Base-by-base conservation (phyloP, 1,284 basidiomycete species). In the Ustanciosporium gigantosporum region DNA sequence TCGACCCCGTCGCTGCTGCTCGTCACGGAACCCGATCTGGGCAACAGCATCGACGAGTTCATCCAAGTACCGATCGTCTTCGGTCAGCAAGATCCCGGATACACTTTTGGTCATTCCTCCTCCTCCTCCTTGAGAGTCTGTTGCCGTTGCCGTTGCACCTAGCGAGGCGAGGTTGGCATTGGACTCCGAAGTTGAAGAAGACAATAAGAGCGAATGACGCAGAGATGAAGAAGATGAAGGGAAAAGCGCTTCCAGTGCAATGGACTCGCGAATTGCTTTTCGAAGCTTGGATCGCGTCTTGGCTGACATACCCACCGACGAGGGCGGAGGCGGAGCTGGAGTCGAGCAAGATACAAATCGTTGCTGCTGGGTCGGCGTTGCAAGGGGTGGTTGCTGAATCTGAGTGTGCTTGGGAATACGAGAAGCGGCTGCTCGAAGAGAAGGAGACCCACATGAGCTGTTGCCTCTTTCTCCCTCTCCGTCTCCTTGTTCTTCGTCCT, bases 241-340 rank as follows among this genome's bases (percentile, higher is more conserved):
- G 32, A 55, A 47, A 29, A 55, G 50, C 3, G 58, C 51, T 41
- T 61, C 58, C 13, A 56, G 32, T 3, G 38, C 47, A 5, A 61
- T 32, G 25, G 51, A 55, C 16, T 61, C 58, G n/a, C 58, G 25
- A 2, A 61, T 37, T 15, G 51, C 51, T 22, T 43, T 46, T n/a
- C 47, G 49, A 22, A 61, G 41, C 9, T 43, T 34, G 20, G 31
- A 34, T n/a, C 51, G 39, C 4, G 51, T 50, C 5, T 41, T 41
- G 13, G 58, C 47, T 5, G 58, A 61, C 43, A 61, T 40, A n/a
- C n/a, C n/a, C n/a, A n/a, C n/a, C n/a, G n/a, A n/a, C n/a, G n/a
- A n/a, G n/a, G n/a, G n/a, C n/a, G n/a, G n/a, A n/a, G n/a, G n/a
- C 27, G 27, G 27, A n/a, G 27, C 27, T 9, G 27, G 32, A n/a